Evolutionary conservation across 164 flowering plant genomes (phyloP).

Genomic region (Santalum album): DNA sequence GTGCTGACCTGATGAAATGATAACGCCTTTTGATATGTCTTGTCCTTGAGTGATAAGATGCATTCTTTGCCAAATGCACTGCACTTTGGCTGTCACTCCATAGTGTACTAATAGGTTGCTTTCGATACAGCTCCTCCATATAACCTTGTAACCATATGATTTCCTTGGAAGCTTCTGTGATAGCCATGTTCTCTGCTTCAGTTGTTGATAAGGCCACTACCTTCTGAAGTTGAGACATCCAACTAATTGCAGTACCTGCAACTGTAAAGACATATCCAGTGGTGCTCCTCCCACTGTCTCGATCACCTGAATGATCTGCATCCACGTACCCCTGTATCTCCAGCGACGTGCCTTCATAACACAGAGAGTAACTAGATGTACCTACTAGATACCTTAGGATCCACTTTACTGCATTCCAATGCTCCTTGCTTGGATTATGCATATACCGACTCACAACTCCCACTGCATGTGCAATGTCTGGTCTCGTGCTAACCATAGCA

Average conservation of each 20-base stretch:
- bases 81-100: conserved; percentile 1
- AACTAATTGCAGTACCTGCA: background rate
- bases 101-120: background rate
- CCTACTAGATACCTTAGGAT: background rate
- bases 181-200: too few relatives aligned
- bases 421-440: background rate
- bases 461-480: too few relatives aligned
- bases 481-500: too few relatives aligned
- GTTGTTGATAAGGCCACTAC: background rate
- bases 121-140: background rate
- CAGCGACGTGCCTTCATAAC: background rate
- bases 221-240: background rate
- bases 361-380: background rate
- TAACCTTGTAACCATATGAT: background rate
- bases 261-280: background rate
- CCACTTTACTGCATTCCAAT: background rate
- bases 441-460: background rate
- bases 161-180: background rate
- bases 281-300: background rate
- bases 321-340: background rate
- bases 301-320: background rate
- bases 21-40: background rate
- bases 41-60: background rate
- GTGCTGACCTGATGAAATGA: background rate
- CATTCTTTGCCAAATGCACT: background rate